Evolutionary conservation across 768 basidiomycete species (phyloP).

Genomic region (Boletus sensibilis): DNA sequence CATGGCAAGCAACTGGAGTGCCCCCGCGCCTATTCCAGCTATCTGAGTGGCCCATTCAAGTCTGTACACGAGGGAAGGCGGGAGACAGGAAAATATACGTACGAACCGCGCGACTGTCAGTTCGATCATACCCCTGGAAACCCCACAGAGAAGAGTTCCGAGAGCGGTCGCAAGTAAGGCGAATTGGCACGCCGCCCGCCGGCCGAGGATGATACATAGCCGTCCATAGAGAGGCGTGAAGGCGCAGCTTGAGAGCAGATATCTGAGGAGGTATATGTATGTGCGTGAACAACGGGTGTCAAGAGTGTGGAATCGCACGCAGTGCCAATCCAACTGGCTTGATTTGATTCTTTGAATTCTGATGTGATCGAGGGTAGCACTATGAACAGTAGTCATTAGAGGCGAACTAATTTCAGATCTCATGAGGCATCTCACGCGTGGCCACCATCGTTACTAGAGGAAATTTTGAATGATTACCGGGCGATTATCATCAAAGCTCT

Average conservation of each 20-base stretch:
- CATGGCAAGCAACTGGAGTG: constrained; percentile 11
- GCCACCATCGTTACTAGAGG: constrained; percentile 24
- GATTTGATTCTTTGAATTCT: constrained; percentile 25
- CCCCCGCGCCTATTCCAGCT: constrained; percentile 14
- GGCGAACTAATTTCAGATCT: neutral
- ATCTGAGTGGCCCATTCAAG: neutral
- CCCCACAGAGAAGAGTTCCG: constrained; percentile 15
- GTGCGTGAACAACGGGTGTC: too few relatives aligned
- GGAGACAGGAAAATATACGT: neutral
- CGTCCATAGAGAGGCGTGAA: constrained; percentile 22
- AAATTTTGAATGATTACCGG: neutral
- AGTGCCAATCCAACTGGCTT: constrained; percentile 28
- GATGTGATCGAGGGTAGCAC: constrained; percentile 21
- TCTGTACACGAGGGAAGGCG: neutral
- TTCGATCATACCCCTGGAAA: constrained; percentile 9
- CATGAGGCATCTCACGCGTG: constrained; percentile 8
- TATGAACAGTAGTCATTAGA: constrained; percentile 1
- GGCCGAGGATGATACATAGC: constrained; percentile 16
- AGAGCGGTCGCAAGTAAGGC: constrained; percentile 8
- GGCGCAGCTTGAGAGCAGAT: constrained; percentile 17
- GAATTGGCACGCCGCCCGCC: constrained; percentile 12
- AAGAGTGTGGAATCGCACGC: constrained; percentile 7
- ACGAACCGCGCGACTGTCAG: constrained; percentile 17
- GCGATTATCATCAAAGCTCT: neutral
- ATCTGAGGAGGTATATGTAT: neutral